phyloP scores from a whole-genome alignment of 352 stramenopile species.

The Phytophthora quininea region DNA sequence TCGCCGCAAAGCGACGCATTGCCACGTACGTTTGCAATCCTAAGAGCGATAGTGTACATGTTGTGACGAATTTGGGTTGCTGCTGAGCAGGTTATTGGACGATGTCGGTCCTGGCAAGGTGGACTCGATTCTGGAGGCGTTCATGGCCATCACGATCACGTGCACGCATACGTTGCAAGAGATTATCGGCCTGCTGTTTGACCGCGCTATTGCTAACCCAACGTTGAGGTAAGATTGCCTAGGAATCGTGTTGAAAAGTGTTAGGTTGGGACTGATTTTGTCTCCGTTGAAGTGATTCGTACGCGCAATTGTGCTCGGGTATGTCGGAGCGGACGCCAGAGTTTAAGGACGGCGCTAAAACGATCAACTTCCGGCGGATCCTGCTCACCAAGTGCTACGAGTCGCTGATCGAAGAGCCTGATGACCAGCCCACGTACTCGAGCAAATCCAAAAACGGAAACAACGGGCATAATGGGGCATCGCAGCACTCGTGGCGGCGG shows the following conservation, averaged over 20 bases:
- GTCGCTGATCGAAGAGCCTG: constrained; percentile 74
- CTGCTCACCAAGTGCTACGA: constrained; percentile 84
- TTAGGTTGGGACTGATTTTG: neutral
- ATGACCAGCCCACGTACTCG: constrained; percentile 28
- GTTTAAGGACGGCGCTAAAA: constrained; percentile 87
- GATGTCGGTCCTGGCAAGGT: constrained; percentile 52
- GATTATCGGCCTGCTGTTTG: constrained; percentile 69
- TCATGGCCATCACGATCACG: constrained; percentile 68
- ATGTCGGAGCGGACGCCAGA: constrained; percentile 75
- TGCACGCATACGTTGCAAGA: constrained; percentile 78
- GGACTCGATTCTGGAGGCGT: constrained; percentile 48
- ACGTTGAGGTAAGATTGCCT: constrained; percentile 45
- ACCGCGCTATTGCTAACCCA: constrained; percentile 72
- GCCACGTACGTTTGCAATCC: constrained; percentile 43
- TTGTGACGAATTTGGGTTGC: neutral
- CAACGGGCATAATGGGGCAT: constrained; percentile 13
- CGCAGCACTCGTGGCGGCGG: constrained; percentile 70
- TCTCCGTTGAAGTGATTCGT: constrained; percentile 47
- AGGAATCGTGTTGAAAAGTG: neutral
- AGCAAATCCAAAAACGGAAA: constrained; percentile 24
- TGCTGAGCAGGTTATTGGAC: constrained; percentile 56
- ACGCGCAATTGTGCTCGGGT: constrained; percentile 61
- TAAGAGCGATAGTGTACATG: no score
- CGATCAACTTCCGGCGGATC: constrained; percentile 83
- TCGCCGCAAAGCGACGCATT: constrained; percentile 57